Percentiles rank a stretch among this genome's conserved stretches.
These are phyloP conservation scores for Henningerozyma blattae DNA, from an alignment of 805 yeast genomes.

Conservation along the genomic window DNA sequence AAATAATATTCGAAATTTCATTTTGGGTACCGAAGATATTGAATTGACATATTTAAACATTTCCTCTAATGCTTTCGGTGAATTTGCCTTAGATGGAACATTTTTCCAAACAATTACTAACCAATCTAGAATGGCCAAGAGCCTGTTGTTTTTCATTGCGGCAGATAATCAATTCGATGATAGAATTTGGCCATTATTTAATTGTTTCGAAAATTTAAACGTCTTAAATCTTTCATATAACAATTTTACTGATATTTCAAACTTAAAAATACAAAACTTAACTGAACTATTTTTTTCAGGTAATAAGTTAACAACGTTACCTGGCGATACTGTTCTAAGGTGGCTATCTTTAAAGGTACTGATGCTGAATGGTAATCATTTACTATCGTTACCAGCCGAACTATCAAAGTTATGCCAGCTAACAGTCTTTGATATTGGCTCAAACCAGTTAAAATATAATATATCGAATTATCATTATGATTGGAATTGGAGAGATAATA, in stretches of 20 bases:
- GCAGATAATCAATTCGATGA: slow-evolving; percentile 81
- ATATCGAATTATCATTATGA: slow-evolving; percentile 92
- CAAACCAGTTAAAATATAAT: slow-evolving; percentile 81
- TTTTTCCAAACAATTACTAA: slow-evolving; percentile 36
- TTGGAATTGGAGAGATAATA: slow-evolving; percentile 94
- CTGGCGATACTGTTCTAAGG: slow-evolving; percentile 70
- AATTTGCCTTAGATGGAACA: slow-evolving; percentile 7
- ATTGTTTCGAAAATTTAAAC: slow-evolving; percentile 44
- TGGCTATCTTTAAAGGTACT: slow-evolving; percentile 47
- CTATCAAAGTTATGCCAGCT: slow-evolving; percentile 54
- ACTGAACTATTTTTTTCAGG: slow-evolving; percentile 71
- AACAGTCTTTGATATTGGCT: slow-evolving; percentile 76
- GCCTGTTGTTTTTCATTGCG: slow-evolving; percentile 45
- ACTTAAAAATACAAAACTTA: slow-evolving; percentile 49
- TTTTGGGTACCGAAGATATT: slow-evolving; percentile 56
- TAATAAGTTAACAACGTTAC: slow-evolving; percentile 62
- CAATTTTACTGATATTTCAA: slow-evolving; percentile 69
- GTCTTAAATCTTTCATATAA: slow-evolving; percentile 73
- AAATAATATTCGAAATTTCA: slow-evolving; percentile 63
- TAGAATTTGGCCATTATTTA: slow-evolving; percentile 57
- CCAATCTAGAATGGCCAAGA: slow-evolving; percentile 30
- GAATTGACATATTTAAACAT: slow-evolving; percentile 51
- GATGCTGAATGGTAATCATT: slow-evolving; percentile 70
- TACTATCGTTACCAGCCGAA: slow-evolving; percentile 83
- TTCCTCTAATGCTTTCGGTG: slow-evolving; percentile 57